Percentiles rank a stretch among this genome's conserved stretches.
These are phyloP conservation scores for Pseudogymnoascus sp. DNA, from an alignment of 2,329 filamentous ascomycete species.

Conservation along the genomic window DNA sequence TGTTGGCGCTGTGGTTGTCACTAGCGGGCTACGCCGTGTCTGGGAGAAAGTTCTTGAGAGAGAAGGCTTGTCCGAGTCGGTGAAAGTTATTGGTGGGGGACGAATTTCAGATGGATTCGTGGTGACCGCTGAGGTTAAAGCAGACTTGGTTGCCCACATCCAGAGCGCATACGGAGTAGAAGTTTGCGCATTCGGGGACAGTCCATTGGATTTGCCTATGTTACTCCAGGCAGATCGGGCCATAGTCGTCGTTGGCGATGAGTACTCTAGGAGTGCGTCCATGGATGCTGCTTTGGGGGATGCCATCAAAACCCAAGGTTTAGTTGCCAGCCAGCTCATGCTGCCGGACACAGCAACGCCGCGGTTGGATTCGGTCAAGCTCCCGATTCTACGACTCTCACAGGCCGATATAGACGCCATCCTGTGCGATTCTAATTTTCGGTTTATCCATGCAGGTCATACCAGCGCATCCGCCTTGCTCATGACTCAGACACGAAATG, in stretches of 20 bases:
- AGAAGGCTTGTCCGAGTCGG: slow-evolving; percentile 31
- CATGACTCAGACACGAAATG: slow-evolving; percentile 45
- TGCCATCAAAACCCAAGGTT: slow-evolving; percentile 33
- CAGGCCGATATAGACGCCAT: slow-evolving; percentile 9
- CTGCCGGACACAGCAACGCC: slow-evolving; percentile 33
- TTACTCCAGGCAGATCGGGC: slow-evolving; percentile 42
- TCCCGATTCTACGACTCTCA: slow-evolving; percentile 35
- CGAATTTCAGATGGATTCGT: slow-evolving; percentile 39
- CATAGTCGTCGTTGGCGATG: slow-evolving; percentile 45
- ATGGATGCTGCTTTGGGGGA: slow-evolving; percentile 41
- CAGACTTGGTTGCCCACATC: slow-evolving; percentile 36
- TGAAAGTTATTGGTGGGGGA: slow-evolving; percentile 46
- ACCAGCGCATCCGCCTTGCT: slow-evolving; percentile 41
- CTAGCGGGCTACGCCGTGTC: slow-evolving; percentile 42
- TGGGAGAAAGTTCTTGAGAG: slow-evolving; percentile 47
- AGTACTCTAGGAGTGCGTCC: slow-evolving; percentile 37
- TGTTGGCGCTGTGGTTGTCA: slow-evolving; percentile 43
- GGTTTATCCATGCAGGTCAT: slow-evolving; percentile 37
- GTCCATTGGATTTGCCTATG: slow-evolving; percentile 50
- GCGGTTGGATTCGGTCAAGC: slow-evolving; percentile 33
- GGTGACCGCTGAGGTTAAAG: slow-evolving; percentile 44
- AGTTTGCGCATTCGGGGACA: slow-evolving; percentile 53
- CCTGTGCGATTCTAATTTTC: slow-evolving; percentile 8
- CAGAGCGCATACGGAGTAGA: slow-evolving; percentile 26
- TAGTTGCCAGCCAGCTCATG: slow-evolving; percentile 39